These are phyloP conservation scores for Colletotrichum magnum DNA, from an alignment of 2,329 filamentous ascomycete genomes.

Conservation along the genomic window DNA sequence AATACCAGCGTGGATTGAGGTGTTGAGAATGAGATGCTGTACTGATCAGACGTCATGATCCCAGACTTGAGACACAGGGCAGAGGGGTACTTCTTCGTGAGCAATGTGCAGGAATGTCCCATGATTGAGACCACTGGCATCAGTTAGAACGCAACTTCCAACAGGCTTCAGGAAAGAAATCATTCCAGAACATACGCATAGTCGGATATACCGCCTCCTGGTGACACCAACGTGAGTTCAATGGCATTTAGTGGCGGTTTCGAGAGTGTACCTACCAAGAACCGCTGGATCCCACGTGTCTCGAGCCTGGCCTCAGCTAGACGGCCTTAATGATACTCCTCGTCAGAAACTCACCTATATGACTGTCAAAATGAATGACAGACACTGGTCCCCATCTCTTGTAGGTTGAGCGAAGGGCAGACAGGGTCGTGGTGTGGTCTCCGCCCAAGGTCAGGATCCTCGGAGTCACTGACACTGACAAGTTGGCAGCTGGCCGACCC, in stretches of 20 bases:
- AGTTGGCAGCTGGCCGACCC: slow-evolving; percentile 55
- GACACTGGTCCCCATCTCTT: slow-evolving; percentile 70
- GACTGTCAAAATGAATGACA: slow-evolving; percentile 76
- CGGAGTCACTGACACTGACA: slow-evolving; percentile 57
- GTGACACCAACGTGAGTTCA: neutral
- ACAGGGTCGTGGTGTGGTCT: slow-evolving; percentile 75
- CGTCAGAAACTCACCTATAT: slow-evolving; percentile 63
- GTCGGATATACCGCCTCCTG: slow-evolving; percentile 70
- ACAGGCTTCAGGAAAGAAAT: neutral
- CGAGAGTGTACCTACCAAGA: slow-evolving; percentile 53
- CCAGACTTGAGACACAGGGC: too few species aligned
- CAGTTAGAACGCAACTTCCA: neutral
- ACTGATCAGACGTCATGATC: neutral
- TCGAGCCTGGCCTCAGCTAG: slow-evolving; percentile 39
- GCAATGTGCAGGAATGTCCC: slow-evolving; percentile 75
- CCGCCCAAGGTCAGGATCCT: slow-evolving; percentile 75
- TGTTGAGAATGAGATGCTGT: slow-evolving; percentile 67
- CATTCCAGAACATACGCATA: slow-evolving; percentile 62
- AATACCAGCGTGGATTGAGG: slow-evolving; percentile 74
- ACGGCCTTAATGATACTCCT: slow-evolving; percentile 40
- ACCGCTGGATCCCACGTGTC: slow-evolving; percentile 81
- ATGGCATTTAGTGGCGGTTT: too few species aligned
- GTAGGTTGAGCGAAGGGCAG: slow-evolving; percentile 72
- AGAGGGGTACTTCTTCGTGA: slow-evolving; percentile 64
- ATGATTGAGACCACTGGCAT: slow-evolving; percentile 66